phyloP scores from a whole-genome alignment of 805 yeast species.

The Danielia reshetovae region DNA sequence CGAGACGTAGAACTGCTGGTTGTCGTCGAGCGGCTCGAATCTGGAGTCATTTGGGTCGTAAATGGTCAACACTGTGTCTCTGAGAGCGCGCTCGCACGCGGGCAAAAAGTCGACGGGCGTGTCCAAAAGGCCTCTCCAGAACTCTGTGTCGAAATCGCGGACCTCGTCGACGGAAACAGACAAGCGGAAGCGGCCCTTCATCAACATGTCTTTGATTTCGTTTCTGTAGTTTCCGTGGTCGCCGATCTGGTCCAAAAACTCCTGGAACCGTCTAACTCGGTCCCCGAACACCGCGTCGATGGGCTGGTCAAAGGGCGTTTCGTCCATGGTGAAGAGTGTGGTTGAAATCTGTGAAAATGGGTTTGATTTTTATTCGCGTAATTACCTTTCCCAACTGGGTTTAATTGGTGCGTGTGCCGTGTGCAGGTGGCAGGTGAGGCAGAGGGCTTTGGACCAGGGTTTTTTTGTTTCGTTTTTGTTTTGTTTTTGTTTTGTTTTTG shows the following conservation, averaged over 20 bases:
- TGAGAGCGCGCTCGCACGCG: conserved; percentile 81
- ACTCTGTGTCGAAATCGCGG: conserved; percentile 72
- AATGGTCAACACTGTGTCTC: conserved; percentile 72
- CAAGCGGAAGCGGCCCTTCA: conserved; percentile 61
- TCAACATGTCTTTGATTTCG: conserved; percentile 68
- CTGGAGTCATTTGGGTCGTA: conserved; percentile 59
- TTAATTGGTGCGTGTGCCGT: no score
- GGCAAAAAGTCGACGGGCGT: conserved; percentile 84
- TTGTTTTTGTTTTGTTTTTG: no score
- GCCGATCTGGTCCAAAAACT: conserved; percentile 60
- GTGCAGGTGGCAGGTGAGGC: no score
- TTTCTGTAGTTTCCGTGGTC: conserved; percentile 61
- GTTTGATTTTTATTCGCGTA: conserved; percentile 13
- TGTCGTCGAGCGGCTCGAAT: conserved; percentile 49
- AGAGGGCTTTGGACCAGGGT: no score
- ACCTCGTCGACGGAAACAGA: conserved; percentile 80
- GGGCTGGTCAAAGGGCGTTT: conserved; percentile 27
- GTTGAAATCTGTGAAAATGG: conserved; percentile 2
- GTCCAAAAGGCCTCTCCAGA: conserved; percentile 72
- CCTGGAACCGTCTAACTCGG: conserved; percentile 83
- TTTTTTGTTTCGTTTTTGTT: no score
- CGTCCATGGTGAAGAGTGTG: conserved; percentile 17
- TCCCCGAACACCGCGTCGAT: conserved; percentile 61
- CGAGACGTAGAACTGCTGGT: conserved; percentile 67
- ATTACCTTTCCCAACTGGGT: conserved; percentile 13